Evolutionary conservation across 345 rosid species (phyloP).

Genomic region (Sisymbrium altissimum): DNA sequence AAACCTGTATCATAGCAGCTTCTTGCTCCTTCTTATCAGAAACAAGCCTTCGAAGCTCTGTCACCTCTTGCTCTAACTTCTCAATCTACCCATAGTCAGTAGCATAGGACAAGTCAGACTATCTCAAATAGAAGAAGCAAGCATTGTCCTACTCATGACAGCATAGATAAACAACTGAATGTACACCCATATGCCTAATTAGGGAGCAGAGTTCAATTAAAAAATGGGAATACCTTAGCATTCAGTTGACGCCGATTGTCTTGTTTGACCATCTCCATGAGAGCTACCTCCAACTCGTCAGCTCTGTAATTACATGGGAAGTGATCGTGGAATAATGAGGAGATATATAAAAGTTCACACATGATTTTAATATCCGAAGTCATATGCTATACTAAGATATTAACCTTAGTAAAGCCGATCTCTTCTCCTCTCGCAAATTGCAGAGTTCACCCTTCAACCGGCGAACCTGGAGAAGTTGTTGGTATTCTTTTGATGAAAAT

Average conservation of each 20-base stretch:
- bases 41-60: slow-evolving; percentile 61
- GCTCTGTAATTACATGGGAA: slow-evolving; percentile 52
- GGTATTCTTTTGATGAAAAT: neutral
- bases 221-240: slow-evolving; percentile 61
- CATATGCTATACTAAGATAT: slow-evolving; percentile 10
- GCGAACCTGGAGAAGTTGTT: slow-evolving; percentile 51
- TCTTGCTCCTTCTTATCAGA: slow-evolving; percentile 97
- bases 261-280: slow-evolving; percentile 99
- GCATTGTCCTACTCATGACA: neutral
- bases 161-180: neutral
- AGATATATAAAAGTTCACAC: neutral
- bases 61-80: slow-evolving; percentile 72
- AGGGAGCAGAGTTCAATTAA: neutral
- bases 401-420: slow-evolving; percentile 81
- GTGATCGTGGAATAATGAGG: neutral
- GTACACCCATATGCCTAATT: neutral
- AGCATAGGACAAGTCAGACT: slow-evolving; percentile 15
- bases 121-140: slow-evolving; percentile 7
- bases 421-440: slow-evolving; percentile 85
- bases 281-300: slow-evolving; percentile 94
- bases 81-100: slow-evolving; percentile 56
- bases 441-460: slow-evolving; percentile 85
- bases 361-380: neutral
- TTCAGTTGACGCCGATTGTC: slow-evolving; percentile 83
- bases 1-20: slow-evolving; percentile 93